Base-by-base conservation (phyloP, 305 asterid genomes). In the Fraxinus sp. region DNA sequence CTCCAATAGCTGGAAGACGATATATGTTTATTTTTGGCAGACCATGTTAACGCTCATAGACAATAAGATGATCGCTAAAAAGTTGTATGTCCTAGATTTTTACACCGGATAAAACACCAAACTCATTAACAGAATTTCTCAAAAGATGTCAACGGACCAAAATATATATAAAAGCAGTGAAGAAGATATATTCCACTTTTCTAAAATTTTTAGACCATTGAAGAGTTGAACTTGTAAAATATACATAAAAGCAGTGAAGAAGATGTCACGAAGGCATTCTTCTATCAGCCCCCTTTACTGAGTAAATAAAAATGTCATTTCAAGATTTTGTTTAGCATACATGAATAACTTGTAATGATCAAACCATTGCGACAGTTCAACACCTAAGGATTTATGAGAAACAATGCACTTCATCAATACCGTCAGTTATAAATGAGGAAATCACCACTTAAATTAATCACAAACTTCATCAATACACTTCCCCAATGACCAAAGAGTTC, bases 21-120 rank as follows among this genome's bases (percentile, higher is more conserved):
- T 93, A 87, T 28, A 89, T 78, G 72, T 86, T 91, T 84, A 96
- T 92, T 86, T 87, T 92, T 68, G 92, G 97, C 79, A 93, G 87
- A 87, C 98, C 98, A 83, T 89, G 83, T 86, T 90, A 95, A 86
- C 98, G 97, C 85, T 93, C 98, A 86, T 86, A 90, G 79, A 93
- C 93, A 89, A 89, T 97, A 83, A 96, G 91, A 86, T 96, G 97
- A 84, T 93, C 87, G 22, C 81, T 84, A 81, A 93, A 96, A 80
- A 92, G 92, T 80, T 90, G 95, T 85, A 93, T 88, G 77, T 88
- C 92, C 90, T 92, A 97, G 85, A 96, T 91, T 89, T 91, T 93
- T 81, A 94, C 91, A 84, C 99, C 94, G 94, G 83, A 83, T 43
- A 83, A 91, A 86, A 84, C 11, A 79, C 28, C 83, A 86, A 80